Evolutionary conservation across 345 rosid species (phyloP).

Genomic region (Populus davidiana): DNA sequence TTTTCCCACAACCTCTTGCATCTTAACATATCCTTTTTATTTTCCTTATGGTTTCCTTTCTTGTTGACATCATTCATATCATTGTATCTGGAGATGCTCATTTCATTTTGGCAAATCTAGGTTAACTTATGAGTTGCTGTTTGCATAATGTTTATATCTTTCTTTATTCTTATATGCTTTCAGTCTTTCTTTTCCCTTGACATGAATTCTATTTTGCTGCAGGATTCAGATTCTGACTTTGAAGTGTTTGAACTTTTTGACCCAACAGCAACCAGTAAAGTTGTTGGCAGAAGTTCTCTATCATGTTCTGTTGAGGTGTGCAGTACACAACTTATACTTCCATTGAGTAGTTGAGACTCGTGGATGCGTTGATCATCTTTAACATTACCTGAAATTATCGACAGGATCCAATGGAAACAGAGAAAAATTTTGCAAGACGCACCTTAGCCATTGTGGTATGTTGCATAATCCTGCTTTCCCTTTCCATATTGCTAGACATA

Average conservation of each 20-base stretch:
- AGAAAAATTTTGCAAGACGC: conserved; percentile 79
- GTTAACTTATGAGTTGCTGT: not conserved
- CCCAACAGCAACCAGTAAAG: conserved; percentile 51
- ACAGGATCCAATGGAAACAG: conserved; percentile 89
- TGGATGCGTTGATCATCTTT: conserved; percentile 9
- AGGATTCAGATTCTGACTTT: conserved; percentile 57
- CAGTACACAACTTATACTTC: not conserved
- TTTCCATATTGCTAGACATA: not conserved
- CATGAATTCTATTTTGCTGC: conserved; percentile 11
- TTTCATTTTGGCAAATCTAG: not conserved
- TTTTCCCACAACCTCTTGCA: not conserved
- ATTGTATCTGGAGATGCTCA: not conserved
- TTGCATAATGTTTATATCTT: no score
- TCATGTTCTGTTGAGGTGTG: conserved; percentile 86
- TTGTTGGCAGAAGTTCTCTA: conserved; percentile 62
- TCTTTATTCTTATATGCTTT: no score
- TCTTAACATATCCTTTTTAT: not conserved
- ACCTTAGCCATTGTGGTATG: conserved; percentile 84
- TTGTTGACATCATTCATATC: not conserved
- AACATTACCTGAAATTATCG: conserved; percentile 19
- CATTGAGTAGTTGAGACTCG: not conserved
- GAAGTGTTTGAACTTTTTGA: conserved; percentile 61
- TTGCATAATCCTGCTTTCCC: conserved; percentile 4
- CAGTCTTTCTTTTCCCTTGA: not conserved
- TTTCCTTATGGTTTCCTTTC: not conserved